A percentile compares a stretch with the other conserved stretches of the same genome.
Evolutionary conservation across 2,329 filamentous ascomycete genomes (phyloP).

Genomic region (Colletotrichum australisinense): DNA sequence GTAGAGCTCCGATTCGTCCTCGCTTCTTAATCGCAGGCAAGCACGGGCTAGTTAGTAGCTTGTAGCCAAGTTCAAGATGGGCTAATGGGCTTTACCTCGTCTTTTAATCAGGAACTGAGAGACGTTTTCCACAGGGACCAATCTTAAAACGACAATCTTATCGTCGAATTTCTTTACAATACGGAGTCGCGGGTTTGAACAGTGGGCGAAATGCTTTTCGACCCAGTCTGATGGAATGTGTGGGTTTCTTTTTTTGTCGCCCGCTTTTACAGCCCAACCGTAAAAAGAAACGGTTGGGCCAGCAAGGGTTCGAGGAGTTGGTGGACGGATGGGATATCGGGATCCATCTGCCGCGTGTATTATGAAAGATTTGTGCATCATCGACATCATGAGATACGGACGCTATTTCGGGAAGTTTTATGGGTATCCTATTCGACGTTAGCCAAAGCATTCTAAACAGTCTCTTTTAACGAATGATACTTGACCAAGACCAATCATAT

Average conservation of each 20-base stretch:
- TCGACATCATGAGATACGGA: slow-evolving; percentile 34
- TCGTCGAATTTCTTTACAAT: slow-evolving; percentile 1
- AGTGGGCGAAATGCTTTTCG: slow-evolving; percentile 17
- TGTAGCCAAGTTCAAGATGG: slow-evolving; percentile 35
- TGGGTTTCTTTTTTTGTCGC: slow-evolving; percentile 23
- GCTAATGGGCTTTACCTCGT: slow-evolving; percentile 38
- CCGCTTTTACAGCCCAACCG: not conserved
- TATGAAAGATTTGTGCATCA: slow-evolving; percentile 34
- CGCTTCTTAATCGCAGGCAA: slow-evolving; percentile 36
- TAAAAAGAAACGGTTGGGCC: slow-evolving; percentile 3
- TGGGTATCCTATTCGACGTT: slow-evolving; percentile 24
- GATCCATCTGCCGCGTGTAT: slow-evolving; percentile 31
- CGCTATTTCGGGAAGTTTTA: slow-evolving; percentile 22
- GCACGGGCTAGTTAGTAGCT: slow-evolving; percentile 37
- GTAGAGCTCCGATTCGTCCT: slow-evolving; percentile 28
- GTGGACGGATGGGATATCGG: slow-evolving; percentile 14
- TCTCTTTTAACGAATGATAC: not conserved
- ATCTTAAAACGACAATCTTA: slow-evolving; percentile 26
- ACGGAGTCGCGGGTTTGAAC: slow-evolving; percentile 25
- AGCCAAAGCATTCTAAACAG: slow-evolving; percentile 25
- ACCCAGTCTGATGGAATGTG: slow-evolving; percentile 21
- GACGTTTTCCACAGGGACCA: slow-evolving; percentile 36
- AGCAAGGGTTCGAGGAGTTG: slow-evolving; percentile 7
- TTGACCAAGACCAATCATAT: not conserved
- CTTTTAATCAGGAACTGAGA: slow-evolving; percentile 39